phyloP scores from a whole-genome alignment of 169 alveolate genomes.

The Plasmodium inui region DNA sequence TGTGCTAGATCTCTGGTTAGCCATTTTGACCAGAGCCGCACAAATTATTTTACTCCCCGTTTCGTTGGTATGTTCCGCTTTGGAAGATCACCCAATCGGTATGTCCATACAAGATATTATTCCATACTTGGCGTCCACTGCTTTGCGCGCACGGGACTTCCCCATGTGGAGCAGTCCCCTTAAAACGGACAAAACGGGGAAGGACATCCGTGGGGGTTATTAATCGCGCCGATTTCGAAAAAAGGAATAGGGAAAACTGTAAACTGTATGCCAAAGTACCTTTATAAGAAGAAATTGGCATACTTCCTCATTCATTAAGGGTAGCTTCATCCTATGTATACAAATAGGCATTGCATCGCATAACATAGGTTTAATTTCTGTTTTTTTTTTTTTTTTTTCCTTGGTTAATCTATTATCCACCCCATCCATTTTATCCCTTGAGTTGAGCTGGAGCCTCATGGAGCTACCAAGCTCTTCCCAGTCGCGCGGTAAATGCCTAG shows the following conservation, averaged over 20 bases:
- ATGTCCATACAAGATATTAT: background rate
- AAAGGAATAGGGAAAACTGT: background rate
- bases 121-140: background rate
- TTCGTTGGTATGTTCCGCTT: background rate
- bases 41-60: background rate
- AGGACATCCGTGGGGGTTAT: background rate
- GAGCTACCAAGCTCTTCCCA: background rate
- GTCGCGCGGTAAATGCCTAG: background rate
- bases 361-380: background rate
- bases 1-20: background rate
- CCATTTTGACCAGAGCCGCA: background rate
- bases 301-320: background rate
- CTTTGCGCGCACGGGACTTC: background rate
- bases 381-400: background rate
- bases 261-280: background rate
- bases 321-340: background rate
- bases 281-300: background rate
- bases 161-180: background rate
- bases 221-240: background rate
- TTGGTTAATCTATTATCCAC: background rate
- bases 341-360: background rate
- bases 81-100: background rate
- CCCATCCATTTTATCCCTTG: background rate
- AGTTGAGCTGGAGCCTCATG: background rate
- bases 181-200: background rate